These are phyloP conservation scores for Meyerozyma guilliermondii DNA, from an alignment of 1,139 yeast species.

Conservation along the genomic window DNA sequence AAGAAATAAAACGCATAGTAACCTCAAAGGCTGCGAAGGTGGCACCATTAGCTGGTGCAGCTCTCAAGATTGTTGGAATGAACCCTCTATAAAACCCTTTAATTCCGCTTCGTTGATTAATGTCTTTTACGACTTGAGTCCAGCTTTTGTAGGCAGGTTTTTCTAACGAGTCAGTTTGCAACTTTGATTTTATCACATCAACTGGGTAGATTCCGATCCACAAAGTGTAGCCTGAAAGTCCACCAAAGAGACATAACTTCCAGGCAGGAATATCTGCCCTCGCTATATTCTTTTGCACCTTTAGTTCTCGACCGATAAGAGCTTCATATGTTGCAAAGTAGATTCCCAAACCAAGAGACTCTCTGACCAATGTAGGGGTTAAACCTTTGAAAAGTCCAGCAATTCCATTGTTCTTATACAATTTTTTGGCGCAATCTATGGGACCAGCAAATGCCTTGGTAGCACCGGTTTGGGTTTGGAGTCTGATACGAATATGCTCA, in stretches of 20 bases:
- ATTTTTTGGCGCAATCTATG: slow-evolving; percentile 63
- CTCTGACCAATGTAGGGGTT: slow-evolving; percentile 75
- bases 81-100: slow-evolving; percentile 85
- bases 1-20: slow-evolving; percentile 58
- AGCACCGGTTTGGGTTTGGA: slow-evolving; percentile 72
- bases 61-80: slow-evolving; percentile 84
- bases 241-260: slow-evolving; percentile 80
- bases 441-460: slow-evolving; percentile 64
- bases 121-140: slow-evolving; percentile 49
- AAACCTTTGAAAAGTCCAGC: slow-evolving; percentile 75
- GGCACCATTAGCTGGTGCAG: slow-evolving; percentile 96
- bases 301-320: slow-evolving; percentile 61
- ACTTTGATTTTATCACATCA: slow-evolving; percentile 78
- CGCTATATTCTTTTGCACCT: slow-evolving; percentile 23
- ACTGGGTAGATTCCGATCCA: slow-evolving; percentile 82
- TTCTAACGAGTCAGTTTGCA: slow-evolving; percentile 73
- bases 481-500: slow-evolving; percentile 85
- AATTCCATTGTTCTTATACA: slow-evolving; percentile 50
- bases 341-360: slow-evolving; percentile 81
- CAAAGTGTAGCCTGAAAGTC: slow-evolving; percentile 78
- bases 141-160: slow-evolving; percentile 46
- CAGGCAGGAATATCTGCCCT: slow-evolving; percentile 77
- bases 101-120: slow-evolving; percentile 54
- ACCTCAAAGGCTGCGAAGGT: slow-evolving; percentile 90
- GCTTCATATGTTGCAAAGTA: slow-evolving; percentile 90